Base-by-base conservation (phyloP, 352 stramenopile genomes). In the Phytophthora cryptogea region DNA sequence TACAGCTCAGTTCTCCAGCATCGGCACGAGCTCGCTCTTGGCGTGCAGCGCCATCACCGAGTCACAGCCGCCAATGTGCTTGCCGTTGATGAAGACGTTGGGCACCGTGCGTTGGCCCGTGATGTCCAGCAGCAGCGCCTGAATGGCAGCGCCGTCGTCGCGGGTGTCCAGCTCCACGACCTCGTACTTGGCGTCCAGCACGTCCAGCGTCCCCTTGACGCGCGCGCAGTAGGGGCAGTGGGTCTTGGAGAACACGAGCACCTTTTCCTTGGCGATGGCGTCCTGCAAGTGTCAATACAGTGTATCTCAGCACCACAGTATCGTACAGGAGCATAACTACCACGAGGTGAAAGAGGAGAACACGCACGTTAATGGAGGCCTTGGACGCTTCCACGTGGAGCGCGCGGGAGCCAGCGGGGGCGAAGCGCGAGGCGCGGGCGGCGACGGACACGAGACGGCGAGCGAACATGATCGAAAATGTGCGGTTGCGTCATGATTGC, bases 51-150 rank as follows among this genome's bases (percentile, higher is more conserved):
- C 62, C 57, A 87, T 62, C 8, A 80, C 70, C 10, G 70, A 66
- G 66, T 99, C 95, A 58, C 96, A 97, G 53, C 97, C 97, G 65
- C 97, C 97, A 54, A 99, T 83, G 83, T 98, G 92, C 65, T 97
- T 80, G 58, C 96, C 95, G 43, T 96, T 97, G 64, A 99, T 95
- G 76, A 99, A 99, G 31, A 99, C 95, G 78, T 99, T 99, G 2
- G 97, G 97, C 41, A 99, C 96, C 1, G 95, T 99, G 66, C 88
- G 83, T 67, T 99, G 96, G 49, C 94, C 94, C 37, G 95, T 99
- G 43, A 99, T 77, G 7, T 92, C 68, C 28, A 90, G 58, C 37
- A 99, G 80, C 26, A 90, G 82, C 32, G 46, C 63, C 81, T 99
- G 96, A 67, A 99, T 97, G 37, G 93, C 75, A 1, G 54, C 62